Base-by-base conservation (phyloP, 169 alveolate genomes). In the Cryptosporidium xiaoi region DNA sequence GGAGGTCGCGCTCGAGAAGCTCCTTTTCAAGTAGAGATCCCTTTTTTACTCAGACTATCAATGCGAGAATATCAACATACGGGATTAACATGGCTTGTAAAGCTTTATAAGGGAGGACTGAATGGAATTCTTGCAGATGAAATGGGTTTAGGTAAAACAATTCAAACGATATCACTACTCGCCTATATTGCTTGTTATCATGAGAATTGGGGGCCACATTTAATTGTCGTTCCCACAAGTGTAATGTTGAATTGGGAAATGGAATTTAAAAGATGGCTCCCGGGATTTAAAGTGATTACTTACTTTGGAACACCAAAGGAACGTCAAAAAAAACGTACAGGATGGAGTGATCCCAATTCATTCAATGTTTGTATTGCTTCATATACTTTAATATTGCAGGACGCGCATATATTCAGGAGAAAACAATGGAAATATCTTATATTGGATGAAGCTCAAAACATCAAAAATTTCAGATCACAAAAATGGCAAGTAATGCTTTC, bases 51-150 rank as follows among this genome's bases (percentile, higher is more conserved):
- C 64, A 94, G 95, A 83, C 98, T 98, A 56, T 91, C 89, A 8
- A 90, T 97, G 82, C 93, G 99, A 77, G 98, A 96, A 71, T 97
- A 97, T 91, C 98, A 98, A 93, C 91, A 93, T 64, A 96, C 96
- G 64, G 99, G 99, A 15, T 93, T 97, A 33, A 95, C 97, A 77
- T 98, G 99, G 99, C 90, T 98, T 71, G 98, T 95, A n/a, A 95
- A 98, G 20, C 91, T 98, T 51, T 98, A 98, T 91, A 95, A 96
- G 56, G 95, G 96, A 89, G 95, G 95, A 36, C 92, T 97, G 65
- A 98, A 98, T 93, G 99, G 99, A 65, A 98, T 98, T 20, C 93
- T 98, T 66, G 99, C 99, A 13, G 99, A 98, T 94, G 99, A 98
- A 93, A 97, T 98, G 99, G 99, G 99, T 24, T 93, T 98, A 69